Base-by-base conservation (phyloP, 805 yeast species). In the Tetrapisispora arboricola region DNA sequence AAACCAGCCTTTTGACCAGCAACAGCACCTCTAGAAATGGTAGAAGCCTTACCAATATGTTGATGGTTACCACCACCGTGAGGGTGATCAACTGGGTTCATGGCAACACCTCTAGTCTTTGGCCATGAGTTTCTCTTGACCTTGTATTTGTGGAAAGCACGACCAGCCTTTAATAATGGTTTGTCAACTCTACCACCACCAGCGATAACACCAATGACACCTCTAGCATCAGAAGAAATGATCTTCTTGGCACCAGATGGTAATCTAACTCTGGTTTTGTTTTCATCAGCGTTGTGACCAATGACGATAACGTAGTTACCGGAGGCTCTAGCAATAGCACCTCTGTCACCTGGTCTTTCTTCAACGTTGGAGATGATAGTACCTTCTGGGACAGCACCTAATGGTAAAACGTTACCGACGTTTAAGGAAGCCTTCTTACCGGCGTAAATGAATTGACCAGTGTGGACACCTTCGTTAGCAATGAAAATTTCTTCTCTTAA, bases 1-100 rank as follows among this genome's bases (percentile, higher is more conserved):
- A 90, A 86, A 90, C 98, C 98, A 70, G 94, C 95, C 94, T 90
- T 90, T 80, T 90, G 98, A 85, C 98, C 98, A 66, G 98, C 77
- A 70, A 90, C 97, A 58, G 97, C 96, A 73, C 95, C 95, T 84
- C 97, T 86, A 61, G 95, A 82, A 65, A 90, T 90, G 66, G 97
- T 90, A 64, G 97, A 90, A 66, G 97, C 96, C 81, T 90, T 90
- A 87, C 97, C 97, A 77, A 88, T 90, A 74, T 90, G 97, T 80
- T 90, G 97, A 76, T 90, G 97, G 95, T 88, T 88, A 90, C 98
- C 98, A 90, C 98, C 97, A 85, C 98, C 98, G 74, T 90, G 98
- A 72, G 98, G 98, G 80, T 90, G 98, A 72, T 90, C 98, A 72
- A 90, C 98, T 73, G 97, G 97, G 79, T 90, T 90, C 98, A 92